Evolutionary conservation across 306 rosid genomes (phyloP).

Genomic region (Prunus persica): DNA sequence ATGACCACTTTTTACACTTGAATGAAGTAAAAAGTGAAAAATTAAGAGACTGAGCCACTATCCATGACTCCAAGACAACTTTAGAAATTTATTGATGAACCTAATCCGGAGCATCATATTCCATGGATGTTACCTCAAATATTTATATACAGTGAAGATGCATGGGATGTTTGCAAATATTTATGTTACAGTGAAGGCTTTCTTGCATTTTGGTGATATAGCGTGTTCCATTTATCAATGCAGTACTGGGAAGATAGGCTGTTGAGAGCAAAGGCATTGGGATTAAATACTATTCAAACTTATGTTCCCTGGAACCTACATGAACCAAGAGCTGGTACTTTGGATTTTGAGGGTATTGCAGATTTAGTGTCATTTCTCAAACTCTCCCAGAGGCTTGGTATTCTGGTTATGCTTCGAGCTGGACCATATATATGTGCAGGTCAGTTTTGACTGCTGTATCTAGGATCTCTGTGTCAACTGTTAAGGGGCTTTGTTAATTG

Average conservation of each 20-base stretch:
- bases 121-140: not conserved
- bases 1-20: not conserved
- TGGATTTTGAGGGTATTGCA: conserved; percentile 72
- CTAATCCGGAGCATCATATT: not conserved
- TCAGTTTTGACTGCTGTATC: conserved; percentile 26
- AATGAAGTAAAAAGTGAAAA: not conserved
- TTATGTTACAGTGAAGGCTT: conserved; percentile 23
- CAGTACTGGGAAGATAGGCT: conserved; percentile 98
- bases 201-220: conserved; percentile 16
- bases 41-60: not conserved
- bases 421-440: conserved; percentile 97
- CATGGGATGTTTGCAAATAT: not conserved
- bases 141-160: too few species aligned
- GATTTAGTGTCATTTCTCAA: conserved; percentile 67
- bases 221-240: conserved; percentile 22
- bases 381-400: conserved; percentile 72
- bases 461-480: not conserved
- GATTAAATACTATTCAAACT: conserved; percentile 85
- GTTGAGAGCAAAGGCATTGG: conserved; percentile 88
- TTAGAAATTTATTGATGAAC: not conserved
- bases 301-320: conserved; percentile 96
- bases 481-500: not conserved
- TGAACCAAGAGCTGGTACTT: conserved; percentile 70
- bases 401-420: conserved; percentile 80
- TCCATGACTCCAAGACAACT: not conserved